Conservation (phyloP, 306 rosid genomes). For the Trifolium subterraneum region DNA sequence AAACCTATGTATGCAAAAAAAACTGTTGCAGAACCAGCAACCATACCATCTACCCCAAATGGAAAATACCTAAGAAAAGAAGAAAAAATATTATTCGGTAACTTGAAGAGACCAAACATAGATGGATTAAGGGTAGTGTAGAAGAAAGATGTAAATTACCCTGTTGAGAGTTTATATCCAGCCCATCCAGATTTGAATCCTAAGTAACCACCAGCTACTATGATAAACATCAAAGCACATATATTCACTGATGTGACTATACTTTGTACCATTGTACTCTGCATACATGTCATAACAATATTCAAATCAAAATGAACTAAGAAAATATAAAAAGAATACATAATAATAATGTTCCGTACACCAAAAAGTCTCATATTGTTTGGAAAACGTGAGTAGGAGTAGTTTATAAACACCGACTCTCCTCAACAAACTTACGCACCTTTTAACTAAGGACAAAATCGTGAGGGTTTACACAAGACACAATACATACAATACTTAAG, state of each 20-base stretch:
- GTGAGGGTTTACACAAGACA: neutral
- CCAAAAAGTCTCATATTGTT: neutral
- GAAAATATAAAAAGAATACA: neutral
- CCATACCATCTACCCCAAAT: constrained; percentile 91
- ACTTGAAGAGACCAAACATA: constrained; percentile 16
- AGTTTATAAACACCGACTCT: neutral
- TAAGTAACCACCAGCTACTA: constrained; percentile 75
- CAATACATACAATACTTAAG: neutral
- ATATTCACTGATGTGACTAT: constrained; percentile 74
- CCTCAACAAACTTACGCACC: neutral
- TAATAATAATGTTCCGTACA: neutral
- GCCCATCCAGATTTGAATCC: constrained; percentile 94
- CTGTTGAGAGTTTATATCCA: constrained; percentile 84
- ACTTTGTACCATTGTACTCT: constrained; percentile 82
- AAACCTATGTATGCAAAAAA: constrained; percentile 91
- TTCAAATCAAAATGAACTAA: constrained; percentile 17
- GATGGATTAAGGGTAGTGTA: neutral
- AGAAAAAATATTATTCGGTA: neutral
- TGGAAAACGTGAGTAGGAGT: neutral
- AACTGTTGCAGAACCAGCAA: constrained; percentile 95
- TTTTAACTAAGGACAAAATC: neutral
- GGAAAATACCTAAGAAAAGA: constrained; percentile 74
- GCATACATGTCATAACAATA: constrained; percentile 45
- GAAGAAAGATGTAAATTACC: constrained; percentile 57
- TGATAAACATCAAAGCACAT: constrained; percentile 82